Evolutionary conservation across 2,329 filamentous ascomycete genomes (phyloP).

Genomic region (Colletotrichum sp.): DNA sequence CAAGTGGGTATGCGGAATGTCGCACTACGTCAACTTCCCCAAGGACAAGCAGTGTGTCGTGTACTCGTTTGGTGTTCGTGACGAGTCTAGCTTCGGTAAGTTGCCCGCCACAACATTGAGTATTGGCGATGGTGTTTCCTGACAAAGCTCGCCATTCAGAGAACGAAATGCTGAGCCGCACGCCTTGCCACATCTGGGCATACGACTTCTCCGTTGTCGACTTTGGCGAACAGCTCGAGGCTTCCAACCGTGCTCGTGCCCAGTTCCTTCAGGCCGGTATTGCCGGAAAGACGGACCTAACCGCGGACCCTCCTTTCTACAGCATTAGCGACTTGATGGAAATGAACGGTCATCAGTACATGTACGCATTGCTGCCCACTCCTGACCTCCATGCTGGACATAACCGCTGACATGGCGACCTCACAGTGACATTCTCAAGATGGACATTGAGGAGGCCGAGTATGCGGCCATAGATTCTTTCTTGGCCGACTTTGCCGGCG

Average conservation of each 20-base stretch:
- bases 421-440: constrained; percentile 41
- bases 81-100: constrained; percentile 41
- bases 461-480: constrained; percentile 34
- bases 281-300: constrained; percentile 29
- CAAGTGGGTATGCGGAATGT: constrained; percentile 48
- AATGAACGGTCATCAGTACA: constrained; percentile 40
- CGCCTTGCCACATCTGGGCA: constrained; percentile 41
- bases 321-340: constrained; percentile 41
- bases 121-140: background rate
- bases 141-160: constrained; percentile 24
- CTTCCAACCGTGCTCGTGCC: constrained; percentile 27
- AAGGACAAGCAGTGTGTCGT: constrained; percentile 32
- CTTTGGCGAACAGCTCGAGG: constrained; percentile 33
- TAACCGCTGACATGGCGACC: background rate
- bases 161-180: constrained; percentile 40
- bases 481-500: constrained; percentile 24
- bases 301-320: constrained; percentile 32
- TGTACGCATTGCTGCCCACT: constrained; percentile 23
- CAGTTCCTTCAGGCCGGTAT: constrained; percentile 39
- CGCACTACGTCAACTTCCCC: constrained; percentile 33
- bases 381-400: too few species aligned
- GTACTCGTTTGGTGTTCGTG: constrained; percentile 42
- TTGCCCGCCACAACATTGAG: too few species aligned
- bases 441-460: constrained; percentile 43
- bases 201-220: constrained; percentile 41